phyloP scores from a whole-genome alignment of 371 early-diverging fungal species.

The Mucor plumbeus region DNA sequence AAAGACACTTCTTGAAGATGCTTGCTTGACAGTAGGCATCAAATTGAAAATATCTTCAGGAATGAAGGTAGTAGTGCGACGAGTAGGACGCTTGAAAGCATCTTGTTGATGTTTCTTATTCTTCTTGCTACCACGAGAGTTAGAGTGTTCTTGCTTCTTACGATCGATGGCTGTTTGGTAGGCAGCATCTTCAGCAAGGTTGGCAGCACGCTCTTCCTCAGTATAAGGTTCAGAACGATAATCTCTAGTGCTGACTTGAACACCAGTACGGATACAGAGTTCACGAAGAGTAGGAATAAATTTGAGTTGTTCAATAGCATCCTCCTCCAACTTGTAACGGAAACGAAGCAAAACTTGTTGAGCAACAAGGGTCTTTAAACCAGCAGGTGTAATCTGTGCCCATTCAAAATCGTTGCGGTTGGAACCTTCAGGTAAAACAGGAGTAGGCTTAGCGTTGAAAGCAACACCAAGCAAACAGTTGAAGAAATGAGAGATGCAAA shows the following conservation, averaged over 20 bases:
- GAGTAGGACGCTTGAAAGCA: conserved; percentile 6
- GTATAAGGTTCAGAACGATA: conserved; percentile 67
- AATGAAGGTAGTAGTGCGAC: conserved; percentile 61
- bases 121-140: conserved; percentile 43
- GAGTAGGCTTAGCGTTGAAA: conserved; percentile 62
- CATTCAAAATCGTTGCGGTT: conserved; percentile 50
- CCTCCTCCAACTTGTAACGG: conserved; percentile 72
- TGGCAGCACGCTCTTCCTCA: conserved; percentile 49
- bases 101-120: conserved; percentile 24
- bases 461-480: conserved; percentile 78
- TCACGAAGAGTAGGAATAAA: conserved; percentile 81
- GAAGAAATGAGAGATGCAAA: conserved; percentile 80
- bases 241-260: conserved; percentile 79
- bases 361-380: conserved; percentile 59
- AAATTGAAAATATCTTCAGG: conserved; percentile 81
- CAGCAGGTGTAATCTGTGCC: conserved; percentile 65
- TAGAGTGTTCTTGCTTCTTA: conserved; percentile 44
- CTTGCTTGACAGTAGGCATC: conserved; percentile 84
- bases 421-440: conserved; percentile 37
- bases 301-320: conserved; percentile 55
- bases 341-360: conserved; percentile 74
- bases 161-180: conserved; percentile 33
- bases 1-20: conserved; percentile 70
- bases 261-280: conserved; percentile 82
- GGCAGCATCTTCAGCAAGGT: conserved; percentile 46